Evolutionary conservation across 2,329 filamentous ascomycete species (phyloP).

Genomic region (Pseudogymnoascus sp.): DNA sequence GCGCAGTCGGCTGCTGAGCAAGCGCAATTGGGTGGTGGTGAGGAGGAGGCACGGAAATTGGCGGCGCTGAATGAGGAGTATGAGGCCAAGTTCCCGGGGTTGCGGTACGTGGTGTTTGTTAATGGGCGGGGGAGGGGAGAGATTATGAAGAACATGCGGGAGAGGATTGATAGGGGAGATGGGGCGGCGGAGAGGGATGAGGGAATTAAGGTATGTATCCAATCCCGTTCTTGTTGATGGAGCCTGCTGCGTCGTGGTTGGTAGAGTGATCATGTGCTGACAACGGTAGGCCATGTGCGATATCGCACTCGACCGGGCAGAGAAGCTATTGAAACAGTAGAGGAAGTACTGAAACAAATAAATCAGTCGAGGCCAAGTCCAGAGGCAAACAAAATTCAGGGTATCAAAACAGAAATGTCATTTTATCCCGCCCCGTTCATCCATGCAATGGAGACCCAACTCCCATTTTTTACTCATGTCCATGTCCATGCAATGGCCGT

Average conservation of each 20-base stretch:
- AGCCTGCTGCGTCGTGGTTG: not conserved
- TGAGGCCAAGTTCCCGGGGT: conserved; percentile 69
- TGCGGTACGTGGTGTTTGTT: conserved; percentile 88
- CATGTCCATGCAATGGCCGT: not conserved
- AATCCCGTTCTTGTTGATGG: conserved; percentile 15
- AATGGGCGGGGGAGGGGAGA: conserved; percentile 66
- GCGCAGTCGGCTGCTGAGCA: conserved; percentile 76
- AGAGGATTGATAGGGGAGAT: conserved; percentile 62
- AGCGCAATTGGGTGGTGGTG: conserved; percentile 59
- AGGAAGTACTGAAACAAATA: not conserved
- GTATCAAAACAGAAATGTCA: conserved; percentile 18
- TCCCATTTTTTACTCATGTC: not conserved
- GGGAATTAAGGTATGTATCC: conserved; percentile 57
- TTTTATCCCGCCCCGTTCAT: conserved; percentile 19
- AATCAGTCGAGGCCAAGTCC: not conserved
- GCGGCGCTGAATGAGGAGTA: conserved; percentile 66
- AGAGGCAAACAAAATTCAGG: not conserved
- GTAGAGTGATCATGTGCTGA: conserved; percentile 1
- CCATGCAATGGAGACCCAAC: not conserved
- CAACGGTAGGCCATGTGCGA: conserved; percentile 69
- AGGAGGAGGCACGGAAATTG: conserved; percentile 50
- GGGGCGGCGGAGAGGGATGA: conserved; percentile 60
- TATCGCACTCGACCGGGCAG: conserved; percentile 73
- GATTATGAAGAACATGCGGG: conserved; percentile 76
- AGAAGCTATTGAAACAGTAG: conserved; percentile 42